Evolutionary conservation across 176 grass and related monocot genomes (phyloP).

Genomic region (Melocanna baccifera): DNA sequence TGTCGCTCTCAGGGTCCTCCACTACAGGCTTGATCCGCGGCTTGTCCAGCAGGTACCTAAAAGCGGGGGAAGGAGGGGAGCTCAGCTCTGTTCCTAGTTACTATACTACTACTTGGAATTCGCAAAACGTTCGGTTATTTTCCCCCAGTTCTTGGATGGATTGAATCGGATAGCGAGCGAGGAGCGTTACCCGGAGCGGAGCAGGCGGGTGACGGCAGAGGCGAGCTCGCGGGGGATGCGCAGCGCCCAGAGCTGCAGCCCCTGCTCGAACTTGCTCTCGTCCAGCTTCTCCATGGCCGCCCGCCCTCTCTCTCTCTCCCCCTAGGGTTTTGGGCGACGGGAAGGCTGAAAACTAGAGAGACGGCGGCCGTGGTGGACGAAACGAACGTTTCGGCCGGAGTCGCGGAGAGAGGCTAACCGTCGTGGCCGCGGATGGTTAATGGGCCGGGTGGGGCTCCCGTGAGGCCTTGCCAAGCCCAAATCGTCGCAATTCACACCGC

Average conservation of each 20-base stretch:
- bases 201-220: slow-evolving; percentile 57
- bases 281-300: slow-evolving; percentile 48
- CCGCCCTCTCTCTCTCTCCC: too few species aligned
- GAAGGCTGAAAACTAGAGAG: too few species aligned
- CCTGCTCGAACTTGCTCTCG: slow-evolving; percentile 76
- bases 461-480: too few species aligned
- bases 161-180: not conserved
- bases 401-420: too few species aligned
- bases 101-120: not conserved
- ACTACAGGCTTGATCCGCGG: slow-evolving; percentile 77
- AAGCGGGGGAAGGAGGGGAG: not conserved
- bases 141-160: not conserved
- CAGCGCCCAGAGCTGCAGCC: slow-evolving; percentile 62
- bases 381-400: not conserved
- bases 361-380: too few species aligned
- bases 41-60: slow-evolving; percentile 69
- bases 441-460: too few species aligned
- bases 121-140: not conserved
- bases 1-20: slow-evolving; percentile 67
- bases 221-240: slow-evolving; percentile 73
- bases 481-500: too few species aligned
- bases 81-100: not conserved
- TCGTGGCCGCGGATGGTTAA: not conserved
- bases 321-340: not conserved
- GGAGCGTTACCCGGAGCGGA: slow-evolving; percentile 55